Percentiles rank a stretch among this genome's conserved stretches.
Conservation (phyloP, 2,329 filamentous ascomycete species). For the Venturia pyrina region DNA sequence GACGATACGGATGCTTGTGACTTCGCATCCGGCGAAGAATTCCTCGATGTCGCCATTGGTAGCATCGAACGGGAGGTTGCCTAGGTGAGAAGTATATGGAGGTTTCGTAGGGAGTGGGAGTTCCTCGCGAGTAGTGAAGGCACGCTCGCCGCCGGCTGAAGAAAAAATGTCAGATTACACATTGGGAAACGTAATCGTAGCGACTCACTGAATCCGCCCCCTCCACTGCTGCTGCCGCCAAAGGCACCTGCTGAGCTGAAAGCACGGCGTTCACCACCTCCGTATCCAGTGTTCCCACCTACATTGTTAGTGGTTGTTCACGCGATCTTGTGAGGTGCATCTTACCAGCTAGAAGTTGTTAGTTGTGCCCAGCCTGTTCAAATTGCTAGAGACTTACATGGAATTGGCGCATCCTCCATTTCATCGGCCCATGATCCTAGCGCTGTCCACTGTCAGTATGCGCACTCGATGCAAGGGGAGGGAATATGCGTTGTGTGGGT, state of each 20-base stretch:
- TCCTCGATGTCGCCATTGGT: constrained; percentile 72
- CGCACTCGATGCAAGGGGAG: constrained; percentile 15
- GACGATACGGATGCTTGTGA: constrained; percentile 88
- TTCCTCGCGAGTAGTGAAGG: constrained; percentile 59
- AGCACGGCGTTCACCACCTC: constrained; percentile 38
- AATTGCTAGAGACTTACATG: constrained; percentile 47
- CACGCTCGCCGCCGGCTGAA: constrained; percentile 12
- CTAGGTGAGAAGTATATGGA: constrained; percentile 89
- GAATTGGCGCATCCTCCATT: constrained; percentile 76
- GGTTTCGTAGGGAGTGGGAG: constrained; percentile 84
- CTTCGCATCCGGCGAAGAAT: constrained; percentile 75
- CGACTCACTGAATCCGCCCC: background rate
- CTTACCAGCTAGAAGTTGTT: constrained; percentile 5
- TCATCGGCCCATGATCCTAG: constrained; percentile 97
- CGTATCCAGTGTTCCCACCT: constrained; percentile 36
- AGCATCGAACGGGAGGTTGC: constrained; percentile 93
- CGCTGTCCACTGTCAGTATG: constrained; percentile 33
- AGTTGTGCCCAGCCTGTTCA: background rate
- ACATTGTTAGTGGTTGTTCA: constrained; percentile 16
- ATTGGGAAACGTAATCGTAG: background rate
- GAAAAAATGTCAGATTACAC: background rate
- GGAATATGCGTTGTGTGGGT: constrained; percentile 16
- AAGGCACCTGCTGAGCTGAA: constrained; percentile 33
- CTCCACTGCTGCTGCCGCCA: constrained; percentile 17
- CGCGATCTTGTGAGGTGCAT: constrained; percentile 5